Percentiles rank a stretch among this genome's conserved stretches.
These are phyloP conservation scores for Populus hybrid DNA, from an alignment of 441 rosid species.

Conservation along the genomic window DNA sequence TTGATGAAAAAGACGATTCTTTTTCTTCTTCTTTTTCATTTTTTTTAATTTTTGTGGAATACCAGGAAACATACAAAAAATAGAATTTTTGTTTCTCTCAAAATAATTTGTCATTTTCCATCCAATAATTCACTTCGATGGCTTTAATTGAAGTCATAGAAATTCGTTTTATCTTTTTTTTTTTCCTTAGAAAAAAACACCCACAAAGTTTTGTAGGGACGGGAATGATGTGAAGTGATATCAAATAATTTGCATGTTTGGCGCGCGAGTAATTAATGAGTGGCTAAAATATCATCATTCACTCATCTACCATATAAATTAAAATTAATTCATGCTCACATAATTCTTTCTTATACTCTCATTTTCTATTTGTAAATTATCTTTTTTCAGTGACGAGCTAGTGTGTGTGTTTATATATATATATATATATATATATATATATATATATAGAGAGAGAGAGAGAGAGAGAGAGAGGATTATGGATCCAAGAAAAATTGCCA, in stretches of 20 bases:
- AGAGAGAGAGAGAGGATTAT: no score
- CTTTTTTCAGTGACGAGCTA: no score
- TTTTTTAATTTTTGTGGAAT: background rate
- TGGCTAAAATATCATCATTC: background rate
- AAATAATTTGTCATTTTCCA: background rate
- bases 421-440: no score
- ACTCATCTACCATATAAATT: background rate
- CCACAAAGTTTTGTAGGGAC: background rate
- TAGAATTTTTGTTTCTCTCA: background rate
- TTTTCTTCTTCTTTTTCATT: background rate
- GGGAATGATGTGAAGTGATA: background rate
- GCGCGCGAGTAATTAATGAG: background rate
- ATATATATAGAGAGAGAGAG: no score
- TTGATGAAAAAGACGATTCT: no score
- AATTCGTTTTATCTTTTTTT: background rate
- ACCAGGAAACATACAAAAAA: background rate
- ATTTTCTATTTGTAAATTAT: no score
- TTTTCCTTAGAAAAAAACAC: no score
- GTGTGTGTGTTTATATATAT: no score
- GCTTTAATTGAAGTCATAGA: background rate
- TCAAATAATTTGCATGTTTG: background rate
- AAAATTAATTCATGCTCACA: background rate
- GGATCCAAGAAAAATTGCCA: no score
- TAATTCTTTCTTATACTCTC: no score
- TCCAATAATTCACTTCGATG: background rate